These are phyloP conservation scores for Colletotrichum tamarilloi DNA, from an alignment of 2,329 filamentous ascomycete species.

Conservation along the genomic window DNA sequence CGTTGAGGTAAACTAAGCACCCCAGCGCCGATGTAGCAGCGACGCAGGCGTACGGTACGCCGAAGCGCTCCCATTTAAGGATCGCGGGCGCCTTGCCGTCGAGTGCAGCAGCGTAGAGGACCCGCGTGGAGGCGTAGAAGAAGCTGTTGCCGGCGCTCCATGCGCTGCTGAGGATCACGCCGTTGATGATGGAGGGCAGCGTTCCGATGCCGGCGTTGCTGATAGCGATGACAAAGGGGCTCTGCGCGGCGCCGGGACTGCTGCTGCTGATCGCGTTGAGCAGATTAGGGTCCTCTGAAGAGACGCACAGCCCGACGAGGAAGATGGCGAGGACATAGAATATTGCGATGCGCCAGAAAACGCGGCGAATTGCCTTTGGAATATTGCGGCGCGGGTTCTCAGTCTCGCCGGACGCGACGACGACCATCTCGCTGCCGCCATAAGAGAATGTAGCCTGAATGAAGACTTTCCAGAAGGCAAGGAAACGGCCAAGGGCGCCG, in stretches of 20 bases:
- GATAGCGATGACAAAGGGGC: slow-evolving; percentile 69
- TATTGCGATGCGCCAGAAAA: slow-evolving; percentile 64
- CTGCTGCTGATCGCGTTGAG: slow-evolving; percentile 41
- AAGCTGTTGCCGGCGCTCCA: slow-evolving; percentile 77
- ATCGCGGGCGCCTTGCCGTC: slow-evolving; percentile 68
- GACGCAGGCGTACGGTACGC: slow-evolving; percentile 29
- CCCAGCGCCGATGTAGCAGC: slow-evolving; percentile 65
- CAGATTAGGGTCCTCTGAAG: slow-evolving; percentile 54
- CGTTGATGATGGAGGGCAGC: slow-evolving; percentile 80
- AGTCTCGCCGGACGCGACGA: slow-evolving; percentile 63
- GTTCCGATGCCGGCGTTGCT: slow-evolving; percentile 73
- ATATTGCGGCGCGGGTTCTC: slow-evolving; percentile 59
- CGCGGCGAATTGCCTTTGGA: slow-evolving; percentile 62
- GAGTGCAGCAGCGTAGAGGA: slow-evolving; percentile 69
- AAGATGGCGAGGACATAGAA: slow-evolving; percentile 65
- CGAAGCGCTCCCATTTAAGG: slow-evolving; percentile 63
- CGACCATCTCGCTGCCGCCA: slow-evolving; percentile 62
- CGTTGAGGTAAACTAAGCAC: slow-evolving; percentile 73
- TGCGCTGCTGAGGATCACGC: slow-evolving; percentile 78
- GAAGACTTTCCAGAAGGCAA: slow-evolving; percentile 57
- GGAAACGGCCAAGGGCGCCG: slow-evolving; percentile 52
- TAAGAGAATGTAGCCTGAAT: slow-evolving; percentile 61
- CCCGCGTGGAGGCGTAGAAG: slow-evolving; percentile 68
- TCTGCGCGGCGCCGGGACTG: slow-evolving; percentile 22
- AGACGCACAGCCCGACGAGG: slow-evolving; percentile 62